Percentiles rank a stretch among this genome's conserved stretches.
Evolutionary conservation across 2,329 filamentous ascomycete genomes (phyloP).

Genomic region (Arthrobotrys iridis): DNA sequence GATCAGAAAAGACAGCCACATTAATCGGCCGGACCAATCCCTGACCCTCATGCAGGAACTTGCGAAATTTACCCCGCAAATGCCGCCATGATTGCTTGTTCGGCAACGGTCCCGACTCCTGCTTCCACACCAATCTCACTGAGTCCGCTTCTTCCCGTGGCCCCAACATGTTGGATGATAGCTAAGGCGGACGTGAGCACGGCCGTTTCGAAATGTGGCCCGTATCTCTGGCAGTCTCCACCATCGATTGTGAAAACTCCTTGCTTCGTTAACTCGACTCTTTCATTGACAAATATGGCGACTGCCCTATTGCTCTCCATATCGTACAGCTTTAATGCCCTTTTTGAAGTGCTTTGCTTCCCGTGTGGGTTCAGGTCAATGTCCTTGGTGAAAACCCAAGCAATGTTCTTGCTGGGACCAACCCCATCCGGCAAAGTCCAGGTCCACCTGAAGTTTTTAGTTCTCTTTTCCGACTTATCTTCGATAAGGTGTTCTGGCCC

Average conservation of each 20-base stretch:
- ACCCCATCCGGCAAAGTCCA: slow-evolving; percentile 5
- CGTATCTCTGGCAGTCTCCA: background rate
- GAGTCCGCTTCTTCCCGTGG: background rate
- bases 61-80: slow-evolving; percentile 25
- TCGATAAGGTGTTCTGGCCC: slow-evolving; percentile 15
- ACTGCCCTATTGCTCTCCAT: background rate
- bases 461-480: slow-evolving; percentile 8
- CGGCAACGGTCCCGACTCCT: slow-evolving; percentile 5
- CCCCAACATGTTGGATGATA: background rate
- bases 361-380: background rate
- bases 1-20: no score
- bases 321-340: slow-evolving; percentile 19
- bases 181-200: slow-evolving; percentile 7
- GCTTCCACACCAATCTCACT: background rate
- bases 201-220: slow-evolving; percentile 2
- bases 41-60: slow-evolving; percentile 18
- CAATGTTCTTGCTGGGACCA: background rate
- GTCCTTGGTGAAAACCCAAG: slow-evolving; percentile 3
- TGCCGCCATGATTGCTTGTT: slow-evolving; percentile 22
- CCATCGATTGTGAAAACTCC: background rate
- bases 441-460: background rate
- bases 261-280: background rate
- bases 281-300: slow-evolving; percentile 6
- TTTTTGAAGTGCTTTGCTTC: background rate
- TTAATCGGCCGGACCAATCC: slow-evolving; percentile 8